phyloP scores from a whole-genome alignment of 257 asterid genomes.

The Ocimum tenuiflorum region DNA sequence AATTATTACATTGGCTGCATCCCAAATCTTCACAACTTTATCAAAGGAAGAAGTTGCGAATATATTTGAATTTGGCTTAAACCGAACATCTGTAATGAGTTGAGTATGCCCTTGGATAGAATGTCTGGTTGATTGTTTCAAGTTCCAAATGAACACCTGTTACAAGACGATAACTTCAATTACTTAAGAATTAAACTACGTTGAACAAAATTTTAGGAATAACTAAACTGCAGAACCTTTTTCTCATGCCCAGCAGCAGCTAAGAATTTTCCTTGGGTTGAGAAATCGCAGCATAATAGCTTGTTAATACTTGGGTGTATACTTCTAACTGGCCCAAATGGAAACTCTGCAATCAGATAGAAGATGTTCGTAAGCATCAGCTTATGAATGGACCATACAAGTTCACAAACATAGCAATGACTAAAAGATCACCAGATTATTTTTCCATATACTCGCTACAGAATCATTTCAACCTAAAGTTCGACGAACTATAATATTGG shows the following conservation, averaged over 20 bases:
- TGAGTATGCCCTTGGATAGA: conserved; percentile 25
- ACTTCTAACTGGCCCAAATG: conserved; percentile 21
- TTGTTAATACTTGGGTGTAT: conserved; percentile 29
- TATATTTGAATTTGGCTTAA: conserved; percentile 31
- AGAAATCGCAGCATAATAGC: conserved; percentile 43
- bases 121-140: conserved; percentile 4
- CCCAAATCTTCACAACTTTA: conserved; percentile 37
- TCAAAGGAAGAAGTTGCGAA: conserved; percentile 53
- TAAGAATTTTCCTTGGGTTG: conserved; percentile 32
- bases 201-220: not conserved
- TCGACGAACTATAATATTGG: not conserved
- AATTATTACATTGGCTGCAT: conserved; percentile 33
- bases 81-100: conserved; percentile 39
- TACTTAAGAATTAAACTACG: not conserved
- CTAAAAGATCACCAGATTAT: not conserved
- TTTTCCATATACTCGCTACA: not conserved
- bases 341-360: conserved; percentile 24
- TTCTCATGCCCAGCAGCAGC: conserved; percentile 52
- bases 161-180: conserved; percentile 1
- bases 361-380: not conserved
- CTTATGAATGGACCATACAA: not conserved
- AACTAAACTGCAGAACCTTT: conserved; percentile 29
- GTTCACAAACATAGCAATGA: not conserved
- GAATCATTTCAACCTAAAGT: not conserved
- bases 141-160: conserved; percentile 35